Evolutionary conservation across 805 yeast species (phyloP), one percentile per base, ranked within the genome.

Genomic region (Kazachstania viticola): DNA sequence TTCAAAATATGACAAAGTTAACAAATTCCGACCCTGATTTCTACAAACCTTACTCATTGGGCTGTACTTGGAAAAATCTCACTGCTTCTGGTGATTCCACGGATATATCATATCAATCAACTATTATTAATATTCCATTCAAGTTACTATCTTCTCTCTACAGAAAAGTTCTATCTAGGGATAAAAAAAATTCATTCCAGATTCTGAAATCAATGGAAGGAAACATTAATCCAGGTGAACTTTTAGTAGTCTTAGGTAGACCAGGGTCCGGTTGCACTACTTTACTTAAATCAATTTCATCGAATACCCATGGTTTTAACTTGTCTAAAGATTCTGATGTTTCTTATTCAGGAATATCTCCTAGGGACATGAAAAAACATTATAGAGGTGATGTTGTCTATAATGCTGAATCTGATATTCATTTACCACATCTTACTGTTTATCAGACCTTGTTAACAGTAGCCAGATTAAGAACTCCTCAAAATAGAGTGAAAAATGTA

Each of bases 251-350:
- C 12, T 56, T 77, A 35, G 85, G 85, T 31, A 67, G 80, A 55
- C 84, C 84, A 1, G 84, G 84, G 46, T 72, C 83, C n/a, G 84
- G 85, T 41, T 77, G 84, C 51, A 68, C 82, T 3, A 75, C 84
- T 0, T 58, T 76, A 30, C 59, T 77, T 44, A 75, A 75, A 44
- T 67, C 79, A 4, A 61, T 75, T 25, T 60, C 77, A 24, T 51
- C 74, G 13, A 69, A 73, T 33, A 71, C 79, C 5, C 69, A 71
- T 46, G 82, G 82, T 38, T 73, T 71, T 49, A 49, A 65, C 21
- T 44, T 75, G 21, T 71, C 62, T 24, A 36, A 52, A 25, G 65
- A 63, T 21, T 64, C 79, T 1, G 39, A 42, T 5, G 60, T 75
- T 21, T 56, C 67, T 9, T 75, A 70, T 50, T 71, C 67, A 44